Evolutionary conservation across 305 asterid genomes (phyloP), one percentile per base, ranked within the genome.

Genomic region (Fraxinus ornus): DNA sequence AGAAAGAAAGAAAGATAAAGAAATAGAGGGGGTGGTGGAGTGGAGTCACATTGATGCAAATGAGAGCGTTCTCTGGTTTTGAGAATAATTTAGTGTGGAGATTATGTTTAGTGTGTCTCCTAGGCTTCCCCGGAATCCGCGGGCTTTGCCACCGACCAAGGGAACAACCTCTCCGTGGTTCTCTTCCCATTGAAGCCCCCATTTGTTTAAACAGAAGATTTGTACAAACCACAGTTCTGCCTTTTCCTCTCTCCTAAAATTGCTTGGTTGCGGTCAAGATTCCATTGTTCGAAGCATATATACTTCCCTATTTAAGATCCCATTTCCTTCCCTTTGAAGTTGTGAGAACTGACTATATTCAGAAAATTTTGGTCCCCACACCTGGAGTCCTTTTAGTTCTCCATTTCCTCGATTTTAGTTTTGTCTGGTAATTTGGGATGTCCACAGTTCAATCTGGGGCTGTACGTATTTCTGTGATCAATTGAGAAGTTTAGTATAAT

Each of bases 291-390:
- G 73, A 90, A 90, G 91, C 89, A 75, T 79, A 85, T 86, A 86
- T 88, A 87, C 80, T 73, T 81, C 81, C 81, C 76, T 76, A 87
- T 83, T 87, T 83, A 88, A 87, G 93, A 91, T 89, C 97, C 91
- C 87, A 84, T 87, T 88, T 36, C 84, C 82, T 75, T 87, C 81
- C 77, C 64, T 77, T 88, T 87, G 80, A 82, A 90, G 88, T 80
- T 86, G 83, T 83, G 86, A 80, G 87, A 86, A 77, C 88, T 87
- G 83, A 77, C 87, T 78, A 85, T 88, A 82, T 88, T 89, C 82
- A 87, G 91, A 78, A 84, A 86, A 76, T 87, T 76, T 87, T 89
- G 94, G 94, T 89, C 97, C 98, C 97, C 97, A 89, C 94, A 62
- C 44, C 77, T 85, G 2, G 84, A 77, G 24, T 81, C 78, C 82